Conservation (phyloP, 2,329 filamentous ascomycete species). For the Alternaria ventricosa region DNA sequence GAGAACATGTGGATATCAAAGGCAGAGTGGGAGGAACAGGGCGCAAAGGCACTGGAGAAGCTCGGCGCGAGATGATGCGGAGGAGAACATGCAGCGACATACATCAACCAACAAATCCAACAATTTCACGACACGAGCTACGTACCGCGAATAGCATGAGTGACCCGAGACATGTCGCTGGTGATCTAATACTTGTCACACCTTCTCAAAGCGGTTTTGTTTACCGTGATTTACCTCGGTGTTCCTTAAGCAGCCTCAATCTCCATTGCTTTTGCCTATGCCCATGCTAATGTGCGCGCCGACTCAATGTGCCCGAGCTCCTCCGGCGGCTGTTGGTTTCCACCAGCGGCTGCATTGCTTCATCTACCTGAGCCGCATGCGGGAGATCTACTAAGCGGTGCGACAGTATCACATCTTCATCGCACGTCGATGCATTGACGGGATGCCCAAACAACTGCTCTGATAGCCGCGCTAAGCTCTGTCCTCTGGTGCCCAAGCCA, state of each 20-base stretch:
- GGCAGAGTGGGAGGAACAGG: slow-evolving; percentile 96
- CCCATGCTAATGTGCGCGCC: background rate
- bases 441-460: background rate
- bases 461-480: slow-evolving; percentile 7
- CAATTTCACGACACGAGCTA: background rate
- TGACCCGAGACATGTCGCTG: background rate
- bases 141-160: background rate
- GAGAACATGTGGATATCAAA: slow-evolving; percentile 99
- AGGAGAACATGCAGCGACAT: slow-evolving; percentile 9
- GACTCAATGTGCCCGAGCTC: slow-evolving; percentile 3
- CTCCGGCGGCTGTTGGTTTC: slow-evolving; percentile 10
- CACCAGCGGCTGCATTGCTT: slow-evolving; percentile 14
- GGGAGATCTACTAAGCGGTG: slow-evolving; percentile 29
- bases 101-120: slow-evolving; percentile 16
- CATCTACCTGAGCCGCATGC: slow-evolving; percentile 12
- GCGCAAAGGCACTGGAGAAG: slow-evolving; percentile 84
- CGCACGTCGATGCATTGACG: background rate
- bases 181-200: slow-evolving; percentile 8
- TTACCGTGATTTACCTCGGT: background rate
- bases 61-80: slow-evolving; percentile 76
- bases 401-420: background rate
- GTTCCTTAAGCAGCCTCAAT: background rate
- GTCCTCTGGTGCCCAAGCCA: slow-evolving; percentile 1
- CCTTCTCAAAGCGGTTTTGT: background rate
- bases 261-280: background rate